phyloP scores from a whole-genome alignment of 192 early-diverging fungal species.

The Podila clonocystis region DNA sequence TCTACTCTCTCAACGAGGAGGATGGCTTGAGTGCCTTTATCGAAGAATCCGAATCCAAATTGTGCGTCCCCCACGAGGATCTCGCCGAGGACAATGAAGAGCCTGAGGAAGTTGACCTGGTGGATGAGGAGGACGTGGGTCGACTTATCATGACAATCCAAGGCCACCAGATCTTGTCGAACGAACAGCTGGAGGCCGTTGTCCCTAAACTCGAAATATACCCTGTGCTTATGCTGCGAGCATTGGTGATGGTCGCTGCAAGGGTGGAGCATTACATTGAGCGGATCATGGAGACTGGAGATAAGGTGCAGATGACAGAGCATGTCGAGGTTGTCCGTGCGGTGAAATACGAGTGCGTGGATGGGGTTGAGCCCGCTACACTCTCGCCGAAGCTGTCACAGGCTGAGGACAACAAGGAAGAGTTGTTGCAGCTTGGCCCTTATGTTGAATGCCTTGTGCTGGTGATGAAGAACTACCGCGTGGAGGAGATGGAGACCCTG shows the following conservation, averaged over 20 bases:
- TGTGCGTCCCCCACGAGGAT: constrained; percentile 8
- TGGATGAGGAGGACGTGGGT: constrained; percentile 24
- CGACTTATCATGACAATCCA: constrained; percentile 28
- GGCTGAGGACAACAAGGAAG: constrained; percentile 15
- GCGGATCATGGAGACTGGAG: constrained; percentile 44
- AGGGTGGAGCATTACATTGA: constrained; percentile 23
- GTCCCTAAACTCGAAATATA: constrained; percentile 36
- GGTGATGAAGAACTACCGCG: constrained; percentile 32
- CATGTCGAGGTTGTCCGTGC: constrained; percentile 14
- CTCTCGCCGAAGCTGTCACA: background rate
- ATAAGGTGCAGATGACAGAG: constrained; percentile 30
- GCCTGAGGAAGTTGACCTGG: constrained; percentile 24
- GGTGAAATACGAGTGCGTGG: constrained; percentile 2
- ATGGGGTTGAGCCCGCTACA: background rate
- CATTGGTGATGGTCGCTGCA: constrained; percentile 12
- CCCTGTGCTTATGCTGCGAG: constrained; percentile 31
- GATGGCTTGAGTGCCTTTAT: constrained; percentile 32
- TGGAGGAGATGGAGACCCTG: constrained; percentile 26
- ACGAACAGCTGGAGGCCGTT: constrained; percentile 1
- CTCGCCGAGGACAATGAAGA: background rate
- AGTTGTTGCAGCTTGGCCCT: constrained; percentile 18
- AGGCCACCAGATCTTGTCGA: background rate
- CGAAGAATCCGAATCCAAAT: constrained; percentile 17
- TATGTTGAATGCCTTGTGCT: constrained; percentile 17
- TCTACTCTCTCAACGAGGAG: constrained; percentile 47